A percentile compares a stretch with the other conserved stretches of the same genome.
These are phyloP conservation scores for Cyamopsis tetragonoloba DNA, from an alignment of 306 rosid genomes.

Conservation along the genomic window DNA sequence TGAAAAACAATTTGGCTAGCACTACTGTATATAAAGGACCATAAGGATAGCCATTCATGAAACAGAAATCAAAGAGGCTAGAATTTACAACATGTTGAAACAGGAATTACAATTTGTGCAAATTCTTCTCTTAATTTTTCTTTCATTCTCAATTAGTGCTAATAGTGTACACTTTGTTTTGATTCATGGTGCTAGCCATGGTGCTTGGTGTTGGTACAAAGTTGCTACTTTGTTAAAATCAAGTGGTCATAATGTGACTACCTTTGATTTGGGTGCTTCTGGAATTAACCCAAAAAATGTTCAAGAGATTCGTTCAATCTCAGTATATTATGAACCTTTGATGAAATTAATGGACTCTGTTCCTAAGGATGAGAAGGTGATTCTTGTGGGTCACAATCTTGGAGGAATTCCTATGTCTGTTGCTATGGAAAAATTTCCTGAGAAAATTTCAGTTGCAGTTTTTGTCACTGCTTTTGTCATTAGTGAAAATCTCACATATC, in stretches of 20 bases:
- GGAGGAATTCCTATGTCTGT: constrained; percentile 37
- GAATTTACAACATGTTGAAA: not conserved
- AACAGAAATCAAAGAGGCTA: no score
- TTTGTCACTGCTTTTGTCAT: constrained; percentile 43
- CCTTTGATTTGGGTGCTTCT: constrained; percentile 41
- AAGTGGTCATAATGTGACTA: constrained; percentile 37
- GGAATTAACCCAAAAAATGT: constrained; percentile 43
- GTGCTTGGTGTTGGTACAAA: constrained; percentile 65
- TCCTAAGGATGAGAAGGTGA: constrained; percentile 25
- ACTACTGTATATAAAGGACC: not conserved
- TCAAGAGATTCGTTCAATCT: constrained; percentile 30
- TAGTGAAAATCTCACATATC: constrained; percentile 1
- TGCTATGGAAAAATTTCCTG: constrained; percentile 52
- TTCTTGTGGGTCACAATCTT: constrained; percentile 51
- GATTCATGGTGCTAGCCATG: constrained; percentile 48
- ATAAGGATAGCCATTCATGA: no score
- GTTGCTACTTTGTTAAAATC: constrained; percentile 29
- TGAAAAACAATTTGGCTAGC: not conserved
- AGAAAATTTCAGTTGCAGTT: constrained; percentile 36
- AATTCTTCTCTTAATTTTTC: constrained; percentile 9
- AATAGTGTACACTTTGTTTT: constrained; percentile 38
- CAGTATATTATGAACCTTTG: constrained; percentile 37
- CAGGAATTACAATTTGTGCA: not conserved
- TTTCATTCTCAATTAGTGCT: not conserved
- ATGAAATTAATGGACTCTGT: constrained; percentile 35